Evolutionary conservation across 2,329 filamentous ascomycete species (phyloP).

Genomic region (Talaromyces sp.): DNA sequence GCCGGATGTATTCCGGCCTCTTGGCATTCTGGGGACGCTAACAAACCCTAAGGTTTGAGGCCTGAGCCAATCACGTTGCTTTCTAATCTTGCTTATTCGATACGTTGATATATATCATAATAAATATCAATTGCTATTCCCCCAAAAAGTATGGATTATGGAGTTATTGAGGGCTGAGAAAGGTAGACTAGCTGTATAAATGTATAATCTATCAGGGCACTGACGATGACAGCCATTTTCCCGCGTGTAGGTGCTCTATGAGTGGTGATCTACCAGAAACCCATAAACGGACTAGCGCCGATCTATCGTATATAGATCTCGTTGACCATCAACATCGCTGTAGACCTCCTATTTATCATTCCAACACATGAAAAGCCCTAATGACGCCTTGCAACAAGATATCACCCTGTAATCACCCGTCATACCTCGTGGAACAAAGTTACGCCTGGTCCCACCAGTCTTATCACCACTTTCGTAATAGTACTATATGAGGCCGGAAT

Average conservation of each 20-base stretch:
- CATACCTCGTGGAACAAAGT: slow-evolving; percentile 24
- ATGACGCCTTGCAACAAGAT: not conserved
- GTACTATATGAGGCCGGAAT: slow-evolving; percentile 41
- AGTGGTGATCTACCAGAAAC: not conserved
- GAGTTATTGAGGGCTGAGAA: not conserved
- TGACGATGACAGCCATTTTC: not conserved
- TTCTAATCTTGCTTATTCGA: slow-evolving; percentile 7
- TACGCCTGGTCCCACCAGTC: slow-evolving; percentile 16
- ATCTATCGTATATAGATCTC: slow-evolving; percentile 1
- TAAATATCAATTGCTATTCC: not conserved
- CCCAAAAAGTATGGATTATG: too few species aligned
- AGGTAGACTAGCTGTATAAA: not conserved
- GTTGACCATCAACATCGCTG: not conserved
- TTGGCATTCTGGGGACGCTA: slow-evolving; percentile 23
- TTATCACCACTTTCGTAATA: slow-evolving; percentile 15
- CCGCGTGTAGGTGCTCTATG: not conserved
- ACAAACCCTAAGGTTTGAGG: not conserved
- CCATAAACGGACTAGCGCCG: slow-evolving; percentile 14
- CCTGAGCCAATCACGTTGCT: not conserved
- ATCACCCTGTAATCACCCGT: slow-evolving; percentile 16
- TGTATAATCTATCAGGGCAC: not conserved
- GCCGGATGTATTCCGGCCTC: slow-evolving; percentile 45
- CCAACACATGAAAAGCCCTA: not conserved
- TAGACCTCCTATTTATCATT: not conserved
- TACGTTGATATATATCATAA: not conserved